phyloP scores from a whole-genome alignment of 768 basidiomycete genomes.

The Cantharellus anzutake region DNA sequence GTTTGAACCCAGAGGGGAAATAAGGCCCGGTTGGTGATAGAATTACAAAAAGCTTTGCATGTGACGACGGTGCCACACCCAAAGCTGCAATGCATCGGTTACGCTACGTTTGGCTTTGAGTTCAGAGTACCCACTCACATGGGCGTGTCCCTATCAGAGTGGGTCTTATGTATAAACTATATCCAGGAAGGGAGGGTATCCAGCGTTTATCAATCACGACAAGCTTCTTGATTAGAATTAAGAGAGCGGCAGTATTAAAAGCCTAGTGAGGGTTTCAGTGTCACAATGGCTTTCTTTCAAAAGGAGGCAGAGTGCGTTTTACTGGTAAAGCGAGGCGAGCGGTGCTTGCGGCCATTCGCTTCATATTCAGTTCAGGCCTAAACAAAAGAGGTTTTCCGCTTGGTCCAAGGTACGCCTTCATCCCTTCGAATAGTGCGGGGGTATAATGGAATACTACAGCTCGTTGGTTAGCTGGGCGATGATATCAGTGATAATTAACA shows the following conservation, averaged over 20 bases:
- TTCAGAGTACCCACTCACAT: neutral
- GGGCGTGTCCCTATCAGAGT: conserved; percentile 27
- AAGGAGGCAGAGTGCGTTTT: conserved; percentile 11
- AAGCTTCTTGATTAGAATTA: conserved; percentile 72
- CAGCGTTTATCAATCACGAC: conserved; percentile 69
- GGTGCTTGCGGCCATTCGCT: conserved; percentile 48
- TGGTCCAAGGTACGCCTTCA: conserved; percentile 60
- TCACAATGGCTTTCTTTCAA: neutral
- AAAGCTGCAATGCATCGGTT: conserved; percentile 15
- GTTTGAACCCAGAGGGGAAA: conserved; percentile 77
- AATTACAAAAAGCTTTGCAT: conserved; percentile 49
- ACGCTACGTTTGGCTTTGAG: neutral
- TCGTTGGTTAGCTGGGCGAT: neutral
- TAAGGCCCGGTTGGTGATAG: conserved; percentile 56
- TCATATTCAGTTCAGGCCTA: conserved; percentile 73
- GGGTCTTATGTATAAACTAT: conserved; percentile 83
- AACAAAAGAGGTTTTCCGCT: conserved; percentile 61
- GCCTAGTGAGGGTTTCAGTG: conserved; percentile 23
- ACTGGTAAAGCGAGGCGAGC: conserved; percentile 42
- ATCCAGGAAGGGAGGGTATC: conserved; percentile 76
- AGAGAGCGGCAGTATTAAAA: conserved; percentile 58
- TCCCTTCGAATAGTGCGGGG: conserved; percentile 40
- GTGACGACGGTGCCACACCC: conserved; percentile 29
- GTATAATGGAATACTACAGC: conserved; percentile 39
- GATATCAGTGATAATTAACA: neutral